Evolutionary conservation across 352 stramenopile genomes (phyloP).

Genomic region (Pilasporangium apinafurcum): DNA sequence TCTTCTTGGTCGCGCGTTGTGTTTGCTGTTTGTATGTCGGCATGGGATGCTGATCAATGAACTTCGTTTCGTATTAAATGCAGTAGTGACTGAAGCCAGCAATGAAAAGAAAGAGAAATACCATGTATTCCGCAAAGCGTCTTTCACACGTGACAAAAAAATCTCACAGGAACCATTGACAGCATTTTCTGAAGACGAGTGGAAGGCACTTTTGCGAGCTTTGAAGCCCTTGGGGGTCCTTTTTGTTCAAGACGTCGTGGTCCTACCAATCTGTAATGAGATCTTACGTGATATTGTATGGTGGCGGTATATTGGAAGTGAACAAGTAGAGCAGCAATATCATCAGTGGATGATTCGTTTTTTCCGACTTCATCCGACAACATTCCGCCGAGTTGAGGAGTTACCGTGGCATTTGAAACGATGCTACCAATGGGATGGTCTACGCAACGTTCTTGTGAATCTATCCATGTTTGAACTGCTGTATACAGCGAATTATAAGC

Average conservation of each 20-base stretch:
- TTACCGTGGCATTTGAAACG: conserved; percentile 91
- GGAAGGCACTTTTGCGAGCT: conserved; percentile 64
- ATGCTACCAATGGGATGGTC: conserved; percentile 80
- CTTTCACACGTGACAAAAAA: conserved; percentile 22
- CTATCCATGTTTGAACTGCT: conserved; percentile 90
- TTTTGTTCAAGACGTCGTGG: conserved; percentile 79
- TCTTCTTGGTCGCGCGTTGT: conserved; percentile 73
- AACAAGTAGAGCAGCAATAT: conserved; percentile 59
- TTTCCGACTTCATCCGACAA: conserved; percentile 75
- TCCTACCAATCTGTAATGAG: conserved; percentile 86
- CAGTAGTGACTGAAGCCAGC: conserved; percentile 38
- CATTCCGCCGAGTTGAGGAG: conserved; percentile 82
- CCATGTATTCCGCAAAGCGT: conserved; percentile 16
- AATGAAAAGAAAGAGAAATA: conserved; percentile 5
- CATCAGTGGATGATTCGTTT: conserved; percentile 83
- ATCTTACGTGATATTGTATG: conserved; percentile 84
- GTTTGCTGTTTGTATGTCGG: conserved; percentile 84
- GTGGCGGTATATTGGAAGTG: conserved; percentile 79
- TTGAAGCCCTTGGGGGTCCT: conserved; percentile 69
- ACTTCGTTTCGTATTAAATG: conserved; percentile 71
- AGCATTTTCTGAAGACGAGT: conserved; percentile 63
- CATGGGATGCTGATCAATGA: conserved; percentile 87
- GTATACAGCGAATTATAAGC: conserved; percentile 86
- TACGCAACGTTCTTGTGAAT: conserved; percentile 86
- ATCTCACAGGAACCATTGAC: conserved; percentile 17